These are phyloP conservation scores for Massariosphaeria phaeospora DNA, from an alignment of 495 filamentous ascomycete species.

Conservation along the genomic window DNA sequence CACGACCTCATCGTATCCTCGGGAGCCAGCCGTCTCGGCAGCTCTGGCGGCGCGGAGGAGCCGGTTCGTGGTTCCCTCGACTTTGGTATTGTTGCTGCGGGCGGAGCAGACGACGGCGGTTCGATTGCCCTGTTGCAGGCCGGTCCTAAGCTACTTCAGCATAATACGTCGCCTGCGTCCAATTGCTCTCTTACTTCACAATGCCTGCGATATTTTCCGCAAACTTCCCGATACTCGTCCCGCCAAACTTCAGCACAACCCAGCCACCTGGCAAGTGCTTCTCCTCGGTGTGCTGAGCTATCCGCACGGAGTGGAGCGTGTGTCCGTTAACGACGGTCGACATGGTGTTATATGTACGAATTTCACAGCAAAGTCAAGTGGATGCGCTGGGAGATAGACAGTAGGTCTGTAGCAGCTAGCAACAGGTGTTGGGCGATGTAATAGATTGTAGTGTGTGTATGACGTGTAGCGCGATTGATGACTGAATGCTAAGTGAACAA, in stretches of 20 bases:
- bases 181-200: conserved; percentile 53
- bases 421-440: neutral
- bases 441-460: neutral
- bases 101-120: conserved; percentile 92
- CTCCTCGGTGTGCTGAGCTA: conserved; percentile 40
- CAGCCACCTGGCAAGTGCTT: conserved; percentile 42
- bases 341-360: conserved; percentile 4
- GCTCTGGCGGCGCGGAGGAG: conserved; percentile 66
- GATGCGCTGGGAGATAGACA: too few species aligned
- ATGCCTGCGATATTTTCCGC: conserved; percentile 68
- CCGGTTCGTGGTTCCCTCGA: conserved; percentile 86
- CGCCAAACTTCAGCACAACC: conserved; percentile 46
- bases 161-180: neutral
- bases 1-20: conserved; percentile 64
- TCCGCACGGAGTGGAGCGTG: conserved; percentile 23
- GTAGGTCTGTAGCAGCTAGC: too few species aligned
- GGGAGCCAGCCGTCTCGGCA: conserved; percentile 56
- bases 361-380: too few species aligned
- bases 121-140: conserved; percentile 58
- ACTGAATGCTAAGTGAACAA: neutral
- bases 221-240: conserved; percentile 54
- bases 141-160: conserved; percentile 49
- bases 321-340: conserved; percentile 17
- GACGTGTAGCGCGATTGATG: neutral
- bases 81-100: conserved; percentile 81